A percentile compares a stretch with the other conserved stretches of the same genome.
These are phyloP conservation scores for Erysimum pusillum DNA, from an alignment of 441 rosid genomes.

Conservation along the genomic window DNA sequence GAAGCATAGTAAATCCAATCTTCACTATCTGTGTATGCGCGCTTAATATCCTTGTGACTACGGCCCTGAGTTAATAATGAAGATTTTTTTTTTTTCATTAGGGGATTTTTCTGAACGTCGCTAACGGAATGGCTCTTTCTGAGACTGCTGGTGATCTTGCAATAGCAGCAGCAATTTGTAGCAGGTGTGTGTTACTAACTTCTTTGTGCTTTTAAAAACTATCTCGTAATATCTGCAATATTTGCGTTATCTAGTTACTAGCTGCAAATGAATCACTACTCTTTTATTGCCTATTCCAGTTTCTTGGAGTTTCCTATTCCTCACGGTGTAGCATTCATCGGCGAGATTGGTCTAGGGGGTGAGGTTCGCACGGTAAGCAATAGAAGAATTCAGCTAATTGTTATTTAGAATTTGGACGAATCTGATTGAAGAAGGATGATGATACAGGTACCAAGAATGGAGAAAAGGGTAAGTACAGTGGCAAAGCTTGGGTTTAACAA, in stretches of 20 bases:
- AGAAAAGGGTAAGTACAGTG: constrained; percentile 74
- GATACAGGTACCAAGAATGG: constrained; percentile 79
- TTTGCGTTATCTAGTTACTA: constrained; percentile 6
- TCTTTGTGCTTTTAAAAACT: background rate
- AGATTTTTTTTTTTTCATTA: constrained; percentile 36
- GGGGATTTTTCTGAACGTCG: constrained; percentile 82
- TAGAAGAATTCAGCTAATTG: background rate
- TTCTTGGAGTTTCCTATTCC: constrained; percentile 94
- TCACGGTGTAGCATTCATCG: constrained; percentile 75
- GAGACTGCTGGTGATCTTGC: constrained; percentile 98
- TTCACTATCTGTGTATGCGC: background rate
- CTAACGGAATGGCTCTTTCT: constrained; percentile 72
- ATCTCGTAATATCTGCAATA: constrained; percentile 3
- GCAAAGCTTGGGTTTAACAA: constrained; percentile 80
- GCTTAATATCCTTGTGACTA: constrained; percentile 5
- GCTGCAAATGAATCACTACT: constrained; percentile 5
- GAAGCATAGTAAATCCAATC: background rate
- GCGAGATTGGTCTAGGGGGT: constrained; percentile 88
- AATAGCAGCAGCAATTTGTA: constrained; percentile 94
- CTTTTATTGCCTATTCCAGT: constrained; percentile 53
- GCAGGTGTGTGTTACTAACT: constrained; percentile 59
- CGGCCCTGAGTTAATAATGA: background rate
- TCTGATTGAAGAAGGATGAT: background rate
- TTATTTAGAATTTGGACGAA: background rate
- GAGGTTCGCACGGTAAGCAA: constrained; percentile 79